phyloP scores from a whole-genome alignment of 2,329 filamentous ascomycete species.

The Fusarium sp. region DNA sequence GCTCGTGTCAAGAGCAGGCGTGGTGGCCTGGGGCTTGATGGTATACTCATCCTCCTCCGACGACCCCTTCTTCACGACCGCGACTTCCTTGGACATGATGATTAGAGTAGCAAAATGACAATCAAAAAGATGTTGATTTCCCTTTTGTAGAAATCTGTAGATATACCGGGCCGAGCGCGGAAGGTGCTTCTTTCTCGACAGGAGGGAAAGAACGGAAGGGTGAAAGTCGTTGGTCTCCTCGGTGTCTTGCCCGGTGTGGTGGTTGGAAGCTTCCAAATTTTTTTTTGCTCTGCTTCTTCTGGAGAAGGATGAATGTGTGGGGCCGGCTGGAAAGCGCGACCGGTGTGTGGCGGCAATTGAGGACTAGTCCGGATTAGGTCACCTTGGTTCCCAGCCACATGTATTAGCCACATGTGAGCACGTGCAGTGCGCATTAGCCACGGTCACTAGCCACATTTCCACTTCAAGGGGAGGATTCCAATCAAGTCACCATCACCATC shows the following conservation, averaged over 20 bases:
- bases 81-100: conserved; percentile 59
- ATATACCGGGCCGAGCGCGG: conserved; percentile 44
- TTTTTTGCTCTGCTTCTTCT: conserved; percentile 47
- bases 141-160: conserved; percentile 25
- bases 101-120: conserved; percentile 4
- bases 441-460: conserved; percentile 4
- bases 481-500: not conserved
- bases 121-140: conserved; percentile 17
- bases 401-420: not conserved
- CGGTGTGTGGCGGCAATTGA: conserved; percentile 37
- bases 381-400: conserved; percentile 4
- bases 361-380: conserved; percentile 23
- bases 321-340: conserved; percentile 36
- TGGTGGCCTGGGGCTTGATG: conserved; percentile 90
- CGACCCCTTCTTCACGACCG: conserved; percentile 45
- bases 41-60: conserved; percentile 73
- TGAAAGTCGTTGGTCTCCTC: conserved; percentile 44
- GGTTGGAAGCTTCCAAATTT: conserved; percentile 47
- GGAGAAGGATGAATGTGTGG: conserved; percentile 45
- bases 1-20: conserved; percentile 82
- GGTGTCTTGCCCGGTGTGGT: conserved; percentile 45
- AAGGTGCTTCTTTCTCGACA: conserved; percentile 38
- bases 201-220: conserved; percentile 42
- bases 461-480: not conserved
- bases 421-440: not conserved